Conservation (phyloP, 106 monocot genomes). For the Allium sativum region DNA sequence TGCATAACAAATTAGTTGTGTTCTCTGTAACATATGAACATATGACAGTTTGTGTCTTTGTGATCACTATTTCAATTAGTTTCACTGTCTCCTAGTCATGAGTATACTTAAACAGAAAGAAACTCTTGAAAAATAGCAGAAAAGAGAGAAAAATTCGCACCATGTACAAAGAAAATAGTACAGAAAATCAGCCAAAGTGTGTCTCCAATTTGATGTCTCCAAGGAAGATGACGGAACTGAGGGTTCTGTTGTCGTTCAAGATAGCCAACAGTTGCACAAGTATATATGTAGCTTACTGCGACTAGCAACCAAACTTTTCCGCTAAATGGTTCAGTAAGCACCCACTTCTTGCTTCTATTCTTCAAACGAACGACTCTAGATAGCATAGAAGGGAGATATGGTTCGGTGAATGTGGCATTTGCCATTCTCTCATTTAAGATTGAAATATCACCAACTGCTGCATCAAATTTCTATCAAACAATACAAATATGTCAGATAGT, state of each 20-base stretch:
- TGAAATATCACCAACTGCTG: slow-evolving; percentile 4
- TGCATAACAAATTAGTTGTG: neutral
- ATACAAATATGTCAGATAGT: neutral
- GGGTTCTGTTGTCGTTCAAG: slow-evolving; percentile 3
- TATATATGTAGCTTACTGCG: neutral
- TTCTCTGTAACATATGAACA: neutral
- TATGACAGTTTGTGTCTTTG: neutral
- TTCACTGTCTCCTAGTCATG: neutral
- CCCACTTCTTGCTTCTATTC: neutral
- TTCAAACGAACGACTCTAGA: neutral
- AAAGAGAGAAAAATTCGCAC: neutral
- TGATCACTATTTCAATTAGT: neutral
- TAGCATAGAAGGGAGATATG: neutral
- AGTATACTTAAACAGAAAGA: neutral
- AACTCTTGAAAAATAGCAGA: neutral
- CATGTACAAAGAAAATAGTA: slow-evolving; percentile 5
- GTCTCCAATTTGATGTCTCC: slow-evolving; percentile 5
- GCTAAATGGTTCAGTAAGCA: slow-evolving; percentile 9
- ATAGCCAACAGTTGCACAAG: neutral
- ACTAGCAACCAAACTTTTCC: slow-evolving; percentile 3
- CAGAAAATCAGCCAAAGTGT: slow-evolving; percentile 5
- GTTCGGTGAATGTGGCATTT: slow-evolving; percentile 6
- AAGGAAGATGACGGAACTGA: slow-evolving; percentile 1
- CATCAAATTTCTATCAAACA: slow-evolving; percentile 2
- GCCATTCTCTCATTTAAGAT: neutral